Conservation (phyloP, 2,329 filamentous ascomycete genomes). For the Sporothrix dimorphospora region DNA sequence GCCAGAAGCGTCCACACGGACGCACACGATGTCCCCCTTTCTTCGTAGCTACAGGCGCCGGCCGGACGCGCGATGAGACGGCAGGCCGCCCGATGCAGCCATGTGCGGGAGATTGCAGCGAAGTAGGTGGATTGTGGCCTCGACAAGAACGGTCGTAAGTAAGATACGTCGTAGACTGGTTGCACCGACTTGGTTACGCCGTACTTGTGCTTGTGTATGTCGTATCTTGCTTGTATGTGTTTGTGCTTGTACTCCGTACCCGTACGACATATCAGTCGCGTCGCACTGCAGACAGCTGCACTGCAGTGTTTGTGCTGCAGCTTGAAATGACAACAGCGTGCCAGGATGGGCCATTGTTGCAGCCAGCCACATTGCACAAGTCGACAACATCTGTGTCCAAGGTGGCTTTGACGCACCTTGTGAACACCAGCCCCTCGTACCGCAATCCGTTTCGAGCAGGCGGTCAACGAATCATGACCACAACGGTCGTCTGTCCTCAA, state of each 20-base stretch:
- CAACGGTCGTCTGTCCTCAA: no score
- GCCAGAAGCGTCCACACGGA: background rate
- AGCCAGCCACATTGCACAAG: constrained; percentile 4
- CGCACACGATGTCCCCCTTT: background rate
- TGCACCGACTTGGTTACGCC: background rate
- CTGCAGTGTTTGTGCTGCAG: background rate
- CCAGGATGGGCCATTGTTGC: background rate
- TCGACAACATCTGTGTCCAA: no score
- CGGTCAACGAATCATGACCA: background rate
- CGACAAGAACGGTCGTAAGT: no score
- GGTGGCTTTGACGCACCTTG: no score
- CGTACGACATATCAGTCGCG: constrained; percentile 10
- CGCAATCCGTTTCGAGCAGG: background rate
- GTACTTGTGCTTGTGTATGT: background rate
- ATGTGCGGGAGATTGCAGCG: constrained; percentile 12
- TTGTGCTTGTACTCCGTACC: constrained; percentile 1
- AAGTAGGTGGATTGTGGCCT: background rate
- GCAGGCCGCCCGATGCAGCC: constrained; percentile 10
- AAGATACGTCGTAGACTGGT: background rate
- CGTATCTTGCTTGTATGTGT: no score
- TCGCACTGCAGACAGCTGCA: background rate
- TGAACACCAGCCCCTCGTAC: constrained; percentile 1
- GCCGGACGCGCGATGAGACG: background rate
- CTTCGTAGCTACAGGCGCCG: background rate
- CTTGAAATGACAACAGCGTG: background rate